Conservation (phyloP, 2,329 filamentous ascomycete genomes). For the Verticillium nonalfalfae region DNA sequence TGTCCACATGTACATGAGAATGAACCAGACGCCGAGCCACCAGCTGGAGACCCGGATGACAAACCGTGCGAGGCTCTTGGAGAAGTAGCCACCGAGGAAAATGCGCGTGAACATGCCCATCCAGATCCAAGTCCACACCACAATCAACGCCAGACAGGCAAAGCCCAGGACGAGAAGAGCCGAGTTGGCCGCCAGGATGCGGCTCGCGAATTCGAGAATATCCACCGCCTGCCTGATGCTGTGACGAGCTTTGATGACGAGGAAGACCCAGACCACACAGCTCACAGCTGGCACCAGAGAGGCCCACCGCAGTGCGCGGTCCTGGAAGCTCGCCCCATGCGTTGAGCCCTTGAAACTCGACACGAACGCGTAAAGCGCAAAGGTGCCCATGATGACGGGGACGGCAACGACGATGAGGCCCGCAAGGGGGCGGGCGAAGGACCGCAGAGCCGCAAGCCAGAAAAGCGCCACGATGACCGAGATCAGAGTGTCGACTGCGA, state of each 20-base stretch:
- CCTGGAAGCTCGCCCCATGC: constrained; percentile 75
- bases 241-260: constrained; percentile 72
- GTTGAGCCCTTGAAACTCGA: constrained; percentile 77
- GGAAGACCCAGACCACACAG: constrained; percentile 74
- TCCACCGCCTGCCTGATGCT: constrained; percentile 77
- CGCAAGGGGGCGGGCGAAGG: constrained; percentile 81
- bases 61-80: constrained; percentile 56
- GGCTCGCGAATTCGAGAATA: constrained; percentile 87
- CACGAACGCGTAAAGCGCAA: constrained; percentile 85
- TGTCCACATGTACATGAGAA: constrained; percentile 94
- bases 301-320: constrained; percentile 81
- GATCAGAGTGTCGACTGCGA: constrained; percentile 88
- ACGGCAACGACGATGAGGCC: constrained; percentile 76
- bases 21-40: constrained; percentile 91
- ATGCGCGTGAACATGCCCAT: constrained; percentile 93
- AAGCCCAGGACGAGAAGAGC: constrained; percentile 81
- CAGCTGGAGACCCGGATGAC: constrained; percentile 84
- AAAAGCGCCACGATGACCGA: constrained; percentile 80
- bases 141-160: constrained; percentile 64
- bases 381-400: constrained; percentile 79
- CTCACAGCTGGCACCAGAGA: constrained; percentile 70
- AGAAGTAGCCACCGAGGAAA: constrained; percentile 86
- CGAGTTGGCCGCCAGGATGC: constrained; percentile 78
- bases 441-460: constrained; percentile 83
- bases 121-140: constrained; percentile 94